Evolutionary conservation across 2,329 filamentous ascomycete species (phyloP).

Genomic region (Ilyonectria robusta): DNA sequence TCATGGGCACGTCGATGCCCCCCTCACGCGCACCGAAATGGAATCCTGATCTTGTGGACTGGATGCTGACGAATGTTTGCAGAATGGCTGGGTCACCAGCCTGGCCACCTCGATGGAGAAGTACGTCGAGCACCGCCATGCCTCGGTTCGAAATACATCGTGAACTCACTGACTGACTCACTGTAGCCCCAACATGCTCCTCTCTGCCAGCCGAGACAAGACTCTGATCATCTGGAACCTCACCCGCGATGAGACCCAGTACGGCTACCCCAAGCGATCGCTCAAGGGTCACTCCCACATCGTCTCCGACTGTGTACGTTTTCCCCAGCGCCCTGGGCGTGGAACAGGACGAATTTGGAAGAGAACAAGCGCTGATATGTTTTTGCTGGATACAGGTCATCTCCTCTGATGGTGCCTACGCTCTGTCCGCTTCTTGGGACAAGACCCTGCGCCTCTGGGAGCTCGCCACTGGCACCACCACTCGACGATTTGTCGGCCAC

Average conservation of each 20-base stretch:
- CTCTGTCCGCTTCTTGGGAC: conserved; percentile 99
- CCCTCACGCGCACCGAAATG: conserved; percentile 28
- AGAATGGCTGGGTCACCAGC: conserved; percentile 98
- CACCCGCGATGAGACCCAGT: conserved; percentile 97
- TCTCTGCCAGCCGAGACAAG: conserved; percentile 98
- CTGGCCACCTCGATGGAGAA: conserved; percentile 99
- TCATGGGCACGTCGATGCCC: conserved; percentile 28
- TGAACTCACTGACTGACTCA: conserved; percentile 35
- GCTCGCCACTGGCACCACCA: conserved; percentile 96
- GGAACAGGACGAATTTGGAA: conserved; percentile 5
- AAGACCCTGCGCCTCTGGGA: conserved; percentile 99
- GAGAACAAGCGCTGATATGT: conserved; percentile 40
- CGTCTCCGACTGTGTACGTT: conserved; percentile 98
- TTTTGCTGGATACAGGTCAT: conserved; percentile 78
- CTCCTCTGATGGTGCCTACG: conserved; percentile 99
- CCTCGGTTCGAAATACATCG: conserved; percentile 12
- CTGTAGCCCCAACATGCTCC: conserved; percentile 96
- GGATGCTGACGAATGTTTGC: conserved; percentile 48
- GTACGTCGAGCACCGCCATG: conserved; percentile 66
- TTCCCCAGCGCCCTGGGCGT: conserved; percentile 24
- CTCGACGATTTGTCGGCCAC: conserved; percentile 98
- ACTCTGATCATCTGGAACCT: conserved; percentile 99
- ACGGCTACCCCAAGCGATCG: conserved; percentile 99
- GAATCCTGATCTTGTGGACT: conserved; percentile 29
- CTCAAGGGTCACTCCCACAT: conserved; percentile 99